Base-by-base conservation (phyloP, 2,329 filamentous ascomycete genomes). In the Hymenoscyphus repandus region DNA sequence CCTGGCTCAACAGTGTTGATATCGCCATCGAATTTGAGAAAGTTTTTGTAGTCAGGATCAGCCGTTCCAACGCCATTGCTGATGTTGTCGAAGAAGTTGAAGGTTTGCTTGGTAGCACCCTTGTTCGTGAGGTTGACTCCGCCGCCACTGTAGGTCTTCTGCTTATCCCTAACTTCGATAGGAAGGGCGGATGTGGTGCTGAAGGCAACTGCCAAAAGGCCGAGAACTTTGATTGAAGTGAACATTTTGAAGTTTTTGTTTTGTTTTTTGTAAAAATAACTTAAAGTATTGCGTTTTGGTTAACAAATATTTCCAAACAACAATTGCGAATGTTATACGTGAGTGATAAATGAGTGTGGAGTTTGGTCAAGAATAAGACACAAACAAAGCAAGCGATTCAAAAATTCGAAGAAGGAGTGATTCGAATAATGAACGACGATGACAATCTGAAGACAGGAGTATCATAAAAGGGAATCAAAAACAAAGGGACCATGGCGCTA, bases 1-100 rank as follows among this genome's bases (percentile, higher is more conserved):
- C 65, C 64, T 12, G 68, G 60, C 11, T 54, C 56, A 6, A 72
- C 52, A 6, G 64, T 63, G 38, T 69, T 61, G 31, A 64, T 52
- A 36, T 47, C 31, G 17, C 32, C 6, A 4, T 36, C 18, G 9
- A 13, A 17, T 53, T 67, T 70, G 5, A 68, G 55, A 5, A 68
- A 68, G 39, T 68, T 57, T 61, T 71, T 66, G 52, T 71, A 72
- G 60, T 72, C 71, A 20, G 69, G 65, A 2, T 66, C 68, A 3
- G 64, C 69, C 11, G 56, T 61, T 38, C 68, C 69, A 55, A 69
- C 64, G 47, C 68, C 70, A 55, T 72, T 70, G 68, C 66, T 70
- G 60, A 66, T 66, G 59, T 72, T 72, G 50, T 71, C 60, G 60
- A 67, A 71, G 64, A 72, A 71, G 54, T 61, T 68, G 60, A 69